phyloP scores from a whole-genome alignment of 352 stramenopile genomes.

The Nothophytophthora sp. region DNA sequence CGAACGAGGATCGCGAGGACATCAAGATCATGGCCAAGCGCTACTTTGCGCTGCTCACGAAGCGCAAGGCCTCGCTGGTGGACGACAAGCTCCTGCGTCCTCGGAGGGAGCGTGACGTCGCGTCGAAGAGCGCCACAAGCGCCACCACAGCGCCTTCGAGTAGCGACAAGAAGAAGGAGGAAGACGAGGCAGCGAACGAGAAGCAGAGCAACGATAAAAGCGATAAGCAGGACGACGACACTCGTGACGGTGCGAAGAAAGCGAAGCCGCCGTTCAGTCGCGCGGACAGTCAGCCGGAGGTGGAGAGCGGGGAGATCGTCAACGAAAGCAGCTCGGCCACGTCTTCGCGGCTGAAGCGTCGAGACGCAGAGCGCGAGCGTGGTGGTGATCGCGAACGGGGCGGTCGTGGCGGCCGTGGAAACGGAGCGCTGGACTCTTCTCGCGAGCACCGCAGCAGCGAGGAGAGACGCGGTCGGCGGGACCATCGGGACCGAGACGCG shows the following conservation, averaged over 20 bases:
- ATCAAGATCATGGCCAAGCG: constrained; percentile 91
- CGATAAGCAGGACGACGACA: constrained; percentile 19
- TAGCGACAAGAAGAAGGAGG: constrained; percentile 19
- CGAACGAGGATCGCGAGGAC: constrained; percentile 83
- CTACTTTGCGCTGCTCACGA: constrained; percentile 83
- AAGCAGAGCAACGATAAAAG: constrained; percentile 26
- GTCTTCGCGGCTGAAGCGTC: constrained; percentile 16
- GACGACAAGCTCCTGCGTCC: constrained; percentile 61
- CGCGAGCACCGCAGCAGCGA: constrained; percentile 22
- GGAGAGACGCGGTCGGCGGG: constrained; percentile 31
- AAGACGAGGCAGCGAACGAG: constrained; percentile 15
- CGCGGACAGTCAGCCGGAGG: constrained; percentile 33
- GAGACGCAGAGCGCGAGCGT: constrained; percentile 16
- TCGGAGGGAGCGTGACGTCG: constrained; percentile 8
- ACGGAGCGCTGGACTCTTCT: constrained; percentile 13
- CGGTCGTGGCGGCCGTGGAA: constrained; percentile 24
- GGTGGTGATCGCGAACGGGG: constrained; percentile 27
- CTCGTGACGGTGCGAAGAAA: constrained; percentile 12
- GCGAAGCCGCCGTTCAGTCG: constrained; percentile 7
- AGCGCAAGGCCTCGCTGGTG: constrained; percentile 64
- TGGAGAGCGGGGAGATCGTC: constrained; percentile 61
- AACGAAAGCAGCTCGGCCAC: constrained; percentile 11
- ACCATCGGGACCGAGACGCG: constrained; percentile 26
- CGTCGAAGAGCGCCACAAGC: constrained; percentile 8
- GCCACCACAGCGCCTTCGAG: constrained; percentile 5